Evolutionary conservation across 805 yeast genomes (phyloP).

Genomic region (Candida jianshihensis): DNA sequence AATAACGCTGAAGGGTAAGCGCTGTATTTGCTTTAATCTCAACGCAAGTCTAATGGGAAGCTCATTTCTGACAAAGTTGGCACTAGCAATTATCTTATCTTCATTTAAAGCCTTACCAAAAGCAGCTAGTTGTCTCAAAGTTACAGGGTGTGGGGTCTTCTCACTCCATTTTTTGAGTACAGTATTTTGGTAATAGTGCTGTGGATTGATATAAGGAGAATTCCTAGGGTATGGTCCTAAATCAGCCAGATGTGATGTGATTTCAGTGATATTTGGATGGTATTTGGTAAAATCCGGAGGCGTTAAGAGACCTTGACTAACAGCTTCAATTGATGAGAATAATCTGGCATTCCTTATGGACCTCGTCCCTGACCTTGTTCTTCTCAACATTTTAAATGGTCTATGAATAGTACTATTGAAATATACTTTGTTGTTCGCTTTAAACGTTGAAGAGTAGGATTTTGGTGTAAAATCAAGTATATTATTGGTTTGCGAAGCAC

Average conservation of each 20-base stretch:
- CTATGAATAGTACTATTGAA: too few species aligned
- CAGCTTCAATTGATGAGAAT: not conserved
- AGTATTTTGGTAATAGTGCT: constrained; percentile 83
- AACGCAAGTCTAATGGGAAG: constrained; percentile 79
- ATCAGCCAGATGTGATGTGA: constrained; percentile 27
- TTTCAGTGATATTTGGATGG: constrained; percentile 27
- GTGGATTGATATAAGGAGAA: constrained; percentile 46
- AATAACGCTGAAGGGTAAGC: constrained; percentile 74
- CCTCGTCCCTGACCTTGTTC: too few species aligned
- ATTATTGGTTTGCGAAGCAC: too few species aligned
- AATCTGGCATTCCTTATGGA: not conserved
- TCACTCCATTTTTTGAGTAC: constrained; percentile 56
- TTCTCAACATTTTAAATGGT: too few species aligned
- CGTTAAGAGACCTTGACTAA: not conserved
- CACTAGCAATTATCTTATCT: constrained; percentile 73
- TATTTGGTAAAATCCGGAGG: constrained; percentile 30
- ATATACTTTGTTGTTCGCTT: too few species aligned
- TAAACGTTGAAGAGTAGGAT: too few species aligned
- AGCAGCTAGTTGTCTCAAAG: constrained; percentile 83
- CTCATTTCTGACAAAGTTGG: constrained; percentile 83
- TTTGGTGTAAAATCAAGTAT: too few species aligned
- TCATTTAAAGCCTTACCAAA: constrained; percentile 75
- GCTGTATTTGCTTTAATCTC: constrained; percentile 72
- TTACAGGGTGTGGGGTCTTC: constrained; percentile 79
- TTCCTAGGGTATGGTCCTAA: constrained; percentile 32